A percentile compares a stretch with the other conserved stretches of the same genome.
Evolutionary conservation across 177 flowering plant genomes (phyloP).

Genomic region (Tripterygium wilfordii): DNA sequence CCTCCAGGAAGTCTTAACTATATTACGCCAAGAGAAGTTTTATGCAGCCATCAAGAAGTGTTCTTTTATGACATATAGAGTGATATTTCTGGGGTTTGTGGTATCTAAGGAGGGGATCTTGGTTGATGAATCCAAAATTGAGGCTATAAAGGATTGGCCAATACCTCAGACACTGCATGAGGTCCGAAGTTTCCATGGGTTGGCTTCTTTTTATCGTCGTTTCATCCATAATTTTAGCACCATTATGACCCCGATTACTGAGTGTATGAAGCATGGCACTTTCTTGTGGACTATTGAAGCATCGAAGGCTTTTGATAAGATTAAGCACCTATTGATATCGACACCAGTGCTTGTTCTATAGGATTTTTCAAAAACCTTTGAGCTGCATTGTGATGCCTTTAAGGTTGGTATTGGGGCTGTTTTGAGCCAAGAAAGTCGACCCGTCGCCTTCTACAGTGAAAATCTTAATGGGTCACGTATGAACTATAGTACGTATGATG

Average conservation of each 20-base stretch:
- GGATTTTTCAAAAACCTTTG: neutral
- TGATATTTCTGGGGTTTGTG: neutral
- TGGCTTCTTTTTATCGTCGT: slow-evolving; percentile 1
- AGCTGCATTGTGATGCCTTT: slow-evolving; percentile 3
- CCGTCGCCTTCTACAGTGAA: neutral
- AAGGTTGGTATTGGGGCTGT: neutral
- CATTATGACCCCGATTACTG: neutral
- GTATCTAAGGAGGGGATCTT: neutral
- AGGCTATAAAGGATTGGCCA: neutral
- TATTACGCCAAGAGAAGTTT: neutral
- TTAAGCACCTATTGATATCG: neutral
- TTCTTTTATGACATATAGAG: neutral
- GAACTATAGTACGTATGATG: neutral
- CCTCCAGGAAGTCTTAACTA: neutral
- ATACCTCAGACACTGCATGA: neutral
- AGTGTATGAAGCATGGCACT: neutral
- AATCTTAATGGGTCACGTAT: neutral
- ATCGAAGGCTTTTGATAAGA: neutral
- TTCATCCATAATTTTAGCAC: neutral
- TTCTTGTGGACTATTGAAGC: neutral
- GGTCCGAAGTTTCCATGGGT: neutral
- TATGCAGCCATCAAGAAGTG: neutral
- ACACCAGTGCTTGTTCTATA: neutral
- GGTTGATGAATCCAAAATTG: neutral
- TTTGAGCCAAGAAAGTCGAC: neutral